Percentiles rank a stretch among this genome's conserved stretches.
Conservation (phyloP, 768 basidiomycete genomes). For the Mycena indigotica region DNA sequence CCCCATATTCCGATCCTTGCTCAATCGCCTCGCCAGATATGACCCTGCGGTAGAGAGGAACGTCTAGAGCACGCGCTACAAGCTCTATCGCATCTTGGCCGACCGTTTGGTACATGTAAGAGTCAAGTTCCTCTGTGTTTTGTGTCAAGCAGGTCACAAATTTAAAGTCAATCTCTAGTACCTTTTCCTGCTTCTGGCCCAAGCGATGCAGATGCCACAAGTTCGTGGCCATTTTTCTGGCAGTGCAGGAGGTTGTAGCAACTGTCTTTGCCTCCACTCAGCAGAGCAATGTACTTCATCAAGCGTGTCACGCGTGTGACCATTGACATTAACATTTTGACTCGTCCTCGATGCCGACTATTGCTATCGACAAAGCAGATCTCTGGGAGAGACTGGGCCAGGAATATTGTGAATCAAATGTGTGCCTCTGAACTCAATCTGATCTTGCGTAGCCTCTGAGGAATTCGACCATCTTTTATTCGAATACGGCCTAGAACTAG, state of each 20-base stretch:
- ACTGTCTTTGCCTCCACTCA: slow-evolving; percentile 98
- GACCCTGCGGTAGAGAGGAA: slow-evolving; percentile 81
- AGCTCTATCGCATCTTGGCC: slow-evolving; percentile 91
- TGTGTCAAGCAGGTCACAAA: slow-evolving; percentile 25
- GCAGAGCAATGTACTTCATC: slow-evolving; percentile 92
- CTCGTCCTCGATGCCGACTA: slow-evolving; percentile 81
- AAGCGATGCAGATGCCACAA: slow-evolving; percentile 87
- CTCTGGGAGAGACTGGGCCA: slow-evolving; percentile 85
- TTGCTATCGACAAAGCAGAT: slow-evolving; percentile 94
- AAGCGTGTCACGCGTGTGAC: slow-evolving; percentile 22
- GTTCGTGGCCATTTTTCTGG: slow-evolving; percentile 78
- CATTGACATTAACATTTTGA: slow-evolving; percentile 29
- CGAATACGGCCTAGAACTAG: slow-evolving; percentile 95
- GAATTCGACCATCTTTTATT: slow-evolving; percentile 96
- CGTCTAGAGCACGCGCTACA: slow-evolving; percentile 80
- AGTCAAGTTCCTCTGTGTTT: slow-evolving; percentile 90
- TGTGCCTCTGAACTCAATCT: slow-evolving; percentile 11
- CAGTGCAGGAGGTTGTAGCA: slow-evolving; percentile 96
- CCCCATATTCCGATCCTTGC: slow-evolving; percentile 85
- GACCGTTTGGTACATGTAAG: slow-evolving; percentile 98
- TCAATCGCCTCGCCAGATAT: slow-evolving; percentile 83
- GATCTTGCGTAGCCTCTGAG: slow-evolving; percentile 67
- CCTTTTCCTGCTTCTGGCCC: slow-evolving; percentile 86
- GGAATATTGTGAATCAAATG: slow-evolving; percentile 65
- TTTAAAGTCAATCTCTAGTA: slow-evolving; percentile 41